A percentile compares a stretch with the other conserved stretches of the same genome.
These are phyloP conservation scores for Euphrasia confusa DNA, from an alignment of 257 asterid species.

Conservation along the genomic window DNA sequence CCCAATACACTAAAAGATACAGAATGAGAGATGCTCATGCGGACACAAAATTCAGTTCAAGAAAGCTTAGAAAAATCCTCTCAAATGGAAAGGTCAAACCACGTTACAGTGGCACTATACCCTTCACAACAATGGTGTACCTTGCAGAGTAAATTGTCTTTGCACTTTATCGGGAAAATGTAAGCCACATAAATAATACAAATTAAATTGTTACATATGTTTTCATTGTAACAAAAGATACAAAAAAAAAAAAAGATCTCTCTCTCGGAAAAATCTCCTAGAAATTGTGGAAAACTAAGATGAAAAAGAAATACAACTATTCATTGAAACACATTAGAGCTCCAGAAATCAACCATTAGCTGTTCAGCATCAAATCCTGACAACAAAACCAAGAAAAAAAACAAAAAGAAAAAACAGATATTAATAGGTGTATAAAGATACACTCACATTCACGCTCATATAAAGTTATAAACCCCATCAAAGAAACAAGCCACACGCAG, in stretches of 20 bases:
- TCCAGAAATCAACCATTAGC: conserved; percentile 56
- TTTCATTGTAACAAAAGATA: conserved; percentile 31
- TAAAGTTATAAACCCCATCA: background rate
- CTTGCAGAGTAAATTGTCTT: conserved; percentile 26
- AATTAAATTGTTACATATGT: conserved; percentile 41
- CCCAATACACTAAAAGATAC: conserved; percentile 21
- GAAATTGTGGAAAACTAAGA: conserved; percentile 21
- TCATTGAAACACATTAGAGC: conserved; percentile 38
- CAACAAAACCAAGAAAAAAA: conserved; percentile 40
- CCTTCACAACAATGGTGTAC: conserved; percentile 32
- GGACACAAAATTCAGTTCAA: conserved; percentile 19
- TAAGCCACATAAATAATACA: conserved; percentile 31
- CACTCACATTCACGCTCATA: conserved; percentile 27
- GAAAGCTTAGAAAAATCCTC: conserved; percentile 26
- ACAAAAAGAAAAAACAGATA: conserved; percentile 29
- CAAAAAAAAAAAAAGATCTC: conserved; percentile 23
- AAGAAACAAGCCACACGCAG: background rate
- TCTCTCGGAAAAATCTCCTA: conserved; percentile 26
- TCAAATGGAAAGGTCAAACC: conserved; percentile 25
- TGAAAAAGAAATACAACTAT: conserved; percentile 31
- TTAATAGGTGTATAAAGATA: conserved; percentile 27
- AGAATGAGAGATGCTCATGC: conserved; percentile 21
- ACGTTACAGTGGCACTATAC: conserved; percentile 28
- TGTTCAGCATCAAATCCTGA: conserved; percentile 58
- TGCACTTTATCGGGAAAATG: conserved; percentile 21